Evolutionary conservation across 306 rosid species (phyloP).

Genomic region (Fagus crenata): DNA sequence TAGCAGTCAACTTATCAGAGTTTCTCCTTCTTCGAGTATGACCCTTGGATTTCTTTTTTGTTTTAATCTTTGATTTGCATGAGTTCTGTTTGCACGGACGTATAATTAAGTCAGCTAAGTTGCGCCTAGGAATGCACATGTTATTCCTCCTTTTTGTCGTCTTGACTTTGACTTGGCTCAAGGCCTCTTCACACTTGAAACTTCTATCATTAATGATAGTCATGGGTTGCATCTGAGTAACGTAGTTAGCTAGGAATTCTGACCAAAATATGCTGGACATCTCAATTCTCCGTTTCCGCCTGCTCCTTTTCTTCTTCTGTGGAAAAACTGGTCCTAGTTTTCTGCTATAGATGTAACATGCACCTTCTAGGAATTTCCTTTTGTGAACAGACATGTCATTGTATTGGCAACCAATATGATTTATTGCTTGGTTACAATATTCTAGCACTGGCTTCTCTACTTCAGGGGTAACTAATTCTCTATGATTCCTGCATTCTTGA

Average conservation of each 20-base stretch:
- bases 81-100: not conserved
- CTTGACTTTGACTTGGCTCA: not conserved
- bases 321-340: slow-evolving; percentile 19
- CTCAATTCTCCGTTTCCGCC: not conserved
- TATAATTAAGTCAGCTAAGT: not conserved
- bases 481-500: not conserved
- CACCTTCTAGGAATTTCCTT: not conserved
- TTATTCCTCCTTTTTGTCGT: not conserved
- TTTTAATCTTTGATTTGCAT: not conserved
- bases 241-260: not conserved
- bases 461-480: not conserved
- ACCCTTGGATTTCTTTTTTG: slow-evolving; percentile 28
- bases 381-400: not conserved
- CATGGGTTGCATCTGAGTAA: not conserved
- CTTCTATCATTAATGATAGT: not conserved
- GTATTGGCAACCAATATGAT: slow-evolving; percentile 8
- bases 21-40: not conserved
- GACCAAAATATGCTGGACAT: not conserved
- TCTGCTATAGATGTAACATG: not conserved
- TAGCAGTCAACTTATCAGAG: not conserved
- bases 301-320: slow-evolving; percentile 11
- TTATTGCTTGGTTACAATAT: not conserved
- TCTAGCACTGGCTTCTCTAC: not conserved
- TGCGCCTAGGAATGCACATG: not conserved
- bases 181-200: not conserved